Conservation (phyloP, 1,284 basidiomycete species). For the Marasmius sp. region DNA sequence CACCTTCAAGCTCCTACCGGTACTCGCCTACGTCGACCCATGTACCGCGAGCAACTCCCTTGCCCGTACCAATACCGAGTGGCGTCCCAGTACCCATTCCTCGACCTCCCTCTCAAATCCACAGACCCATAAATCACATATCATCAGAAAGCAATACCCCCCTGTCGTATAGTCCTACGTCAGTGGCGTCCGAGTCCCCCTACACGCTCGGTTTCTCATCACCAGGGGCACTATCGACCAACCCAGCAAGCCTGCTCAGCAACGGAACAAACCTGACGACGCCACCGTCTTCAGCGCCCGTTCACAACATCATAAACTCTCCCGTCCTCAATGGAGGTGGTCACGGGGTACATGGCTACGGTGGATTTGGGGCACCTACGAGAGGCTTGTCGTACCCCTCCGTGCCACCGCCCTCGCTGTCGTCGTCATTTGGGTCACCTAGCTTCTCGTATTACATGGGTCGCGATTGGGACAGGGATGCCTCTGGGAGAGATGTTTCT, state of each 20-base stretch:
- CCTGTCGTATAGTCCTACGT: constrained; percentile 51
- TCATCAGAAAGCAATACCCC: constrained; percentile 51
- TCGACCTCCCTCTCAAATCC: constrained; percentile 60
- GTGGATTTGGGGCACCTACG: constrained; percentile 22
- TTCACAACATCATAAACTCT: constrained; percentile 35
- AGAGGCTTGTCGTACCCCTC: constrained; percentile 59
- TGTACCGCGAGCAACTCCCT: constrained; percentile 15
- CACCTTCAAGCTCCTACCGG: constrained; percentile 47
- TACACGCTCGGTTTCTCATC: constrained; percentile 54
- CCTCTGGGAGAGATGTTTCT: constrained; percentile 22
- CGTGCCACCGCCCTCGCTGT: constrained; percentile 67
- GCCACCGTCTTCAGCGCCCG: constrained; percentile 59
- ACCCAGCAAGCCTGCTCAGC: constrained; percentile 55
- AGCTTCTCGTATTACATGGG: constrained; percentile 45
- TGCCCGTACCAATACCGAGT: constrained; percentile 31
- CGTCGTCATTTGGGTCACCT: constrained; percentile 66
- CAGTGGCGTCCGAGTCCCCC: constrained; percentile 50
- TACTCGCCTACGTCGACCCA: constrained; percentile 14
- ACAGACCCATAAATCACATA: constrained; percentile 43
- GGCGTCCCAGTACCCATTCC: constrained; percentile 62
- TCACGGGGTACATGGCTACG: constrained; percentile 9
- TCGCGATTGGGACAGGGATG: constrained; percentile 33
- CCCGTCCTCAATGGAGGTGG: not conserved
- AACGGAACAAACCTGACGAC: constrained; percentile 63
- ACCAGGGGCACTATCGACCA: constrained; percentile 37